Base-by-base conservation (phyloP, 2,329 filamentous ascomycete species). In the Nemania sp. region DNA sequence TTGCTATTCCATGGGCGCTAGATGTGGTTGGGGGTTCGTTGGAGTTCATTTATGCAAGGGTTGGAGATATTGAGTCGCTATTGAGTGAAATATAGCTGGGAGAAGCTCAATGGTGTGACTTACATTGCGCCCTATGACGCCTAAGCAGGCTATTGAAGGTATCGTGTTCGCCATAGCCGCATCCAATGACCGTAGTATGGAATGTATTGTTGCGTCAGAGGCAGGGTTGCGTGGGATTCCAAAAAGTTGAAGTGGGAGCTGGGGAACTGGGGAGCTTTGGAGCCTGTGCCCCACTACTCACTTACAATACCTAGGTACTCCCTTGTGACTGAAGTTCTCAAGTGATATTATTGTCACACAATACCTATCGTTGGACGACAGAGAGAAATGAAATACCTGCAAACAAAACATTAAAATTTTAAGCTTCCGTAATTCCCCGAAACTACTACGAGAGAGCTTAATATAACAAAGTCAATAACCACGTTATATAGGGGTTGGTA, bases 51-150 rank as follows among this genome's bases (percentile, higher is more conserved):
- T 20, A 47, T 11, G 45, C 38, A 13, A 13, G 15, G 8, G 18
- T 41, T 29, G 6, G 29, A n/a, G n/a, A n/a, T n/a, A n/a, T n/a
- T n/a, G 22, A 41, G 10, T 15, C 2, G 24, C 20, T 41, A 22
- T 22, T 51, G 51, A 43, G 43, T 57, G 11, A 24, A n/a, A 51
- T 29, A n/a, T n/a, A n/a, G n/a, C n/a, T n/a, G n/a, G n/a, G n/a
- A n/a, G n/a, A n/a, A n/a, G n/a, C n/a, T n/a, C n/a, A n/a, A n/a
- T n/a, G 58, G 53, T 22, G 22, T 20, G 18, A 79, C 86, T 75
- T 86, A 97, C 94, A 80, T 97, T 92, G 82, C 96, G 94, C 73
- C 96, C 95, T 76, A 99, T 97, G 60, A 98, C 86, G 80, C 94
- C 94, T 75, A 99, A 90, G 79, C 94, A 97, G 80, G 93, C 94